Conservation (phyloP, 768 basidiomycete genomes). For the Gloeopeniophorella convolvens region DNA sequence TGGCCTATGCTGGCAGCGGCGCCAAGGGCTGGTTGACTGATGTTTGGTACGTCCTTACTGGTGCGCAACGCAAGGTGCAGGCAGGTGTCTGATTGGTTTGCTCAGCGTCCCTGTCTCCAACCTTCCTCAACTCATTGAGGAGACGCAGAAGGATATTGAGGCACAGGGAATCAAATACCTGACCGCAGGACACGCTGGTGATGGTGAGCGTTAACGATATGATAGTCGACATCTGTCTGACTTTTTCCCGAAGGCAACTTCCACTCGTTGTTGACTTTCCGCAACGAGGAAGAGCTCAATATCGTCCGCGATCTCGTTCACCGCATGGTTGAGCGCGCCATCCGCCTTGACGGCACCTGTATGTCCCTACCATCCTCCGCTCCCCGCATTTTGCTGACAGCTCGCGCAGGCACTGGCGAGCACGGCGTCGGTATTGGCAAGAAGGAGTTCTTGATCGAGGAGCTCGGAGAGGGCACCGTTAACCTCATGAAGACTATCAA, state of each 20-base stretch:
- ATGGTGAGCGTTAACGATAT: slow-evolving; percentile 25
- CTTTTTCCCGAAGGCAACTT: slow-evolving; percentile 36
- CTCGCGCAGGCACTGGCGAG: slow-evolving; percentile 63
- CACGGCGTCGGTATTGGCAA: slow-evolving; percentile 88
- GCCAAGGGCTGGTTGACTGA: slow-evolving; percentile 82
- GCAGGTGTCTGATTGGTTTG: background rate
- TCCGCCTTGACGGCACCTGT: slow-evolving; percentile 75
- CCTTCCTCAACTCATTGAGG: slow-evolving; percentile 32
- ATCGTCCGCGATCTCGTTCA: slow-evolving; percentile 55
- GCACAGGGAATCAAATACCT: slow-evolving; percentile 35
- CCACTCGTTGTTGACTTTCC: slow-evolving; percentile 49
- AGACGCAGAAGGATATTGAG: slow-evolving; percentile 42
- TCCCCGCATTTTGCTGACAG: slow-evolving; percentile 1
- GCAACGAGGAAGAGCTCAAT: slow-evolving; percentile 50
- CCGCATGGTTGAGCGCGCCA: slow-evolving; percentile 63
- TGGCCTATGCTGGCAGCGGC: slow-evolving; percentile 60
- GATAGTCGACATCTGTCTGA: too few species aligned
- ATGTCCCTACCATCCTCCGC: slow-evolving; percentile 23
- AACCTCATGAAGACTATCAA: slow-evolving; percentile 86
- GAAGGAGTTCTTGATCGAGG: slow-evolving; percentile 73
- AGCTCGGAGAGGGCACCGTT: slow-evolving; percentile 78
- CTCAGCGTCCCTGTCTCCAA: slow-evolving; percentile 30
- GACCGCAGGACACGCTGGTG: slow-evolving; percentile 40
- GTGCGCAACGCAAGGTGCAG: background rate
- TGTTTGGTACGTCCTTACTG: slow-evolving; percentile 56